Evolutionary conservation across 768 basidiomycete species (phyloP), one percentile per base, ranked within the genome.

Genomic region (Austroboletus eburneus): DNA sequence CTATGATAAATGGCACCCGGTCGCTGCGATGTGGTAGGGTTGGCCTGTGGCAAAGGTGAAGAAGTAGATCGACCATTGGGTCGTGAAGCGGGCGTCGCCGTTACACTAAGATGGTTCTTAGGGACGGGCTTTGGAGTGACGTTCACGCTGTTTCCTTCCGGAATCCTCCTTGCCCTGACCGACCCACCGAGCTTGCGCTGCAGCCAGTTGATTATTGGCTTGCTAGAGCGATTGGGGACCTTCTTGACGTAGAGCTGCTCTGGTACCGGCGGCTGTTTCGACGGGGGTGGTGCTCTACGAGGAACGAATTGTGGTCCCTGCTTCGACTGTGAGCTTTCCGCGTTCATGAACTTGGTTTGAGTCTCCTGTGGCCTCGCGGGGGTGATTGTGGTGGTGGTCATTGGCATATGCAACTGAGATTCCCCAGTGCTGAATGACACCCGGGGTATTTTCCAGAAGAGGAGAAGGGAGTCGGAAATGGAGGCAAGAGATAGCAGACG

Each of bases 151-250:
- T 43, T 55, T 39, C 57, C 62, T 39, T 73, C 71, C 9, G 69
- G 65, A 14, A 64, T 67, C 45, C 82, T 74, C 64, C 83, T 81
- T 18, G 71, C 57, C 50, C 77, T 79, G 30, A 73, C 80, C 18
- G 83, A 76, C 21, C 87, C 87, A 29, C 81, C 83, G 13, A 92
- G 73, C 65, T 92, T 92, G 53, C 87, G 81, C 59, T 91, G 89
- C 50, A 92, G 82, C 90, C 90, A 92, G 56, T 88, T 86, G 57
- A 92, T 83, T 56, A 92, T 85, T 9, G 90, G 90, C 62, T 89
- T 87, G 64, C 88, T 85, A 16, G 85, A 80, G 32, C 84, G 80
- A 39, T 80, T 77, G 45, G 82, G 68, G 7, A 78, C 61, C 62
- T 85, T 87, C 71, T 87, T 86, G 46, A 72, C 67, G 38, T 65